Conservation (phyloP, 768 basidiomycete genomes). For the Pleurotus eryngii region DNA sequence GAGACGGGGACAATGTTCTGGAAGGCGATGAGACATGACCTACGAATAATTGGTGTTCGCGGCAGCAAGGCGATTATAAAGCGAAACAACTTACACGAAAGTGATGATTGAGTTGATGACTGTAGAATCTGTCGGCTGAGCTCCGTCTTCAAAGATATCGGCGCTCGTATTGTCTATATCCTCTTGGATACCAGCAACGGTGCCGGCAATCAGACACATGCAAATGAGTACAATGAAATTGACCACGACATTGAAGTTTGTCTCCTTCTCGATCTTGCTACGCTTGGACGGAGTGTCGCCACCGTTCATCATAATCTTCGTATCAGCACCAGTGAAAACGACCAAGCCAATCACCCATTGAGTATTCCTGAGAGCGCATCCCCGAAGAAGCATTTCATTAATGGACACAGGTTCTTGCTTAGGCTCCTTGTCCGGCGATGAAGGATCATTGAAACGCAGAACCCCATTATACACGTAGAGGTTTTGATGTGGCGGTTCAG, state of each 20-base stretch:
- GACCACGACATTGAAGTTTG: conserved; percentile 95
- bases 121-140: conserved; percentile 56
- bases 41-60: conserved; percentile 27
- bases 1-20: conserved; percentile 97
- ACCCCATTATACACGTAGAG: conserved; percentile 89
- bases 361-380: conserved; percentile 87
- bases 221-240: conserved; percentile 78
- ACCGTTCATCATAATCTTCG: conserved; percentile 90
- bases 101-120: conserved; percentile 82
- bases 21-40: conserved; percentile 91
- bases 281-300: conserved; percentile 95
- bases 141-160: conserved; percentile 64
- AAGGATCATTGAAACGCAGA: conserved; percentile 63
- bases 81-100: conserved; percentile 67
- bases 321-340: conserved; percentile 89
- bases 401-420: conserved; percentile 77
- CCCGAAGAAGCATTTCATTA: conserved; percentile 90
- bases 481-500: conserved; percentile 92
- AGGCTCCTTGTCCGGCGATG: conserved; percentile 36
- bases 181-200: conserved; percentile 74
- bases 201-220: conserved; percentile 76
- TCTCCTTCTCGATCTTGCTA: conserved; percentile 97
- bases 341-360: conserved; percentile 93
- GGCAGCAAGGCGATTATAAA: not conserved
- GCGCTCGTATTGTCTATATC: conserved; percentile 59